Evolutionary conservation across 768 basidiomycete genomes (phyloP), one percentile per base, ranked within the genome.

Genomic region (Leccinum broughii): DNA sequence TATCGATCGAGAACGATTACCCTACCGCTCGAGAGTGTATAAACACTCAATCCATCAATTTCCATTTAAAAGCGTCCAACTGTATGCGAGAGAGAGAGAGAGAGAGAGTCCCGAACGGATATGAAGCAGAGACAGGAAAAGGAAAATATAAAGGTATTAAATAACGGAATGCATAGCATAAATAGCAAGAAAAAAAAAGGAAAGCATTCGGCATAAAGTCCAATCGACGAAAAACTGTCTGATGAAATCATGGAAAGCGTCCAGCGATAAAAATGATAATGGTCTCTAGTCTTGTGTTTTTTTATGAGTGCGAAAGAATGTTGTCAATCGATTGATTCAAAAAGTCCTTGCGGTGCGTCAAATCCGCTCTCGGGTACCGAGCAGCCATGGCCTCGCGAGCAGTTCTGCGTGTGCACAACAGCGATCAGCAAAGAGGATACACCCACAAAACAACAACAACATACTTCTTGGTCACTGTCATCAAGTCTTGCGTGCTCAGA

Each of bases 391-490:
- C 85, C 59, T 89, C 86, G 56, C 88, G 80, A 1, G 86, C 82
- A 65, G 86, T 83, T 70, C 83, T 85, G 55, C 4, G 32, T 0
- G 10, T 13, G 10, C 41, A 44, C 41, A 20, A 44, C 2, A 44
- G 8, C n/a, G 61, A 49, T 62, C 57, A 67, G 66, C 50, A 20
- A 56, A 0, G 13, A 9, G 8, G 30, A 37, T n/a, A 32, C 58
- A 20, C 22, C 10, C 46, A 56, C 28, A 50, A 54, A 2, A 3
- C 0, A n/a, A 44, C 0, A 41, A 41, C 9, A n/a, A 44, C 84
- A 67, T 64, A 87, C 83, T 85, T 86, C 78, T 86, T 86, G 63
- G 84, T 86, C 51, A 89, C 85, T n/a, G 79, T 80, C 87, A 89
- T 87, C 64, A 88, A 70, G 69, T 90, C 86, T 66, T 88, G 85